Base-by-base conservation (phyloP, 139 green algal genomes). In the Klebsormidium nitens region DNA sequence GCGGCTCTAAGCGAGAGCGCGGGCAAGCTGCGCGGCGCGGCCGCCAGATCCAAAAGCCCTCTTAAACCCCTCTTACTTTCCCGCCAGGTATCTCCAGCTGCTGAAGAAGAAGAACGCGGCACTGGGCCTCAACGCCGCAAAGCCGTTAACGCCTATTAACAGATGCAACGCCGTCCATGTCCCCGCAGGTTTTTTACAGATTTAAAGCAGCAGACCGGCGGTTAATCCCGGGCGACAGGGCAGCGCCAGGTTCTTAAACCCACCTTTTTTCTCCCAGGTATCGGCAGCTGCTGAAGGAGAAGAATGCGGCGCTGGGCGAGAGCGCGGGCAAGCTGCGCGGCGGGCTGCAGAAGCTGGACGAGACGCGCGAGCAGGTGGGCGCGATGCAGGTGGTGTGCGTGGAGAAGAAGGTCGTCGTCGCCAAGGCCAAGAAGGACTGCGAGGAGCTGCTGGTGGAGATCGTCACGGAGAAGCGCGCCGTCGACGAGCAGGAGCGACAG, bases 381-480 rank as follows among this genome's bases (percentile, higher is more conserved):
- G 80, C 83, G 35, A 90, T 93, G 87, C 83, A 89, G 61, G 81
- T 83, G 56, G 83, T 94, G 55, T 86, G 79, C 32, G 75, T 90
- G 80, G 79, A 88, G 56, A 91, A 92, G 77, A 87, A 88, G 68
- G 81, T 88, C 50, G 72, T 89, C 47, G 87, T 94, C 39, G 86
- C 87, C 0, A 67, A 90, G 74, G 83, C 86, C 61, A 94, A 94
- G 81, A 79, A 62, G 8, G 84, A 91, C 61, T 94, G 87, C 69
- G 89, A 94, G 72, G 85, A 93, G 82, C 84, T 95, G 64, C 79
- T 95, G 66, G 88, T 93, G 56, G 75, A 89, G 62, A 95, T 95
- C 70, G 87, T 94, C 64, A 82, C 89, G 49, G 89, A 95, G 67
- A 95, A 95, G 79, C 82, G 88, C 3, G 77, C 89, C 40, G 89